Percentiles rank a stretch among this genome's conserved stretches.
These are phyloP conservation scores for Raphanus raphanistrum DNA, from an alignment of 345 rosid genomes.

Conservation along the genomic window DNA sequence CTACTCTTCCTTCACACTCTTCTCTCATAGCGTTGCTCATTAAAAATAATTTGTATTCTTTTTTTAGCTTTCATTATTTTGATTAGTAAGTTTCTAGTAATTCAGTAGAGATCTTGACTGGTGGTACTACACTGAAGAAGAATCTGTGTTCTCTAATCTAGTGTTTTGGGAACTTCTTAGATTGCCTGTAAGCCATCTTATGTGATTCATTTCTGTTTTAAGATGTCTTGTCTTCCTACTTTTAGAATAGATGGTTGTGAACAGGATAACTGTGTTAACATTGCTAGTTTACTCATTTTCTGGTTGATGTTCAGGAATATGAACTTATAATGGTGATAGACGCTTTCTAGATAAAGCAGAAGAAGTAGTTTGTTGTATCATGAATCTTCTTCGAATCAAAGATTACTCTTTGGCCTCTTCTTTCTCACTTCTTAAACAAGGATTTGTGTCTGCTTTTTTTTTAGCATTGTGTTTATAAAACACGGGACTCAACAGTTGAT, in stretches of 20 bases:
- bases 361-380: neutral
- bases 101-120: neutral
- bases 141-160: neutral
- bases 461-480: neutral
- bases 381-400: neutral
- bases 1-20: slow-evolving; percentile 14
- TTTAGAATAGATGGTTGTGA: neutral
- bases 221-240: neutral
- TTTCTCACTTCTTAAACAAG: neutral
- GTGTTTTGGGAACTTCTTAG: neutral
- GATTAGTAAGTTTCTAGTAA: neutral
- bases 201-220: neutral
- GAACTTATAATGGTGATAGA: neutral
- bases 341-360: neutral
- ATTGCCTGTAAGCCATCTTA: neutral
- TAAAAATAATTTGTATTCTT: too few species aligned
- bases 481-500: neutral
- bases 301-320: slow-evolving; percentile 12
- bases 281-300: too few species aligned
- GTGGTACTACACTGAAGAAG: neutral
- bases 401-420: neutral
- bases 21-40: neutral
- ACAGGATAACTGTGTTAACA: too few species aligned
- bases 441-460: neutral
- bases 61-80: too few species aligned